phyloP scores from a whole-genome alignment of 2,329 filamentous ascomycete species.

The Trichoderma sp. region DNA sequence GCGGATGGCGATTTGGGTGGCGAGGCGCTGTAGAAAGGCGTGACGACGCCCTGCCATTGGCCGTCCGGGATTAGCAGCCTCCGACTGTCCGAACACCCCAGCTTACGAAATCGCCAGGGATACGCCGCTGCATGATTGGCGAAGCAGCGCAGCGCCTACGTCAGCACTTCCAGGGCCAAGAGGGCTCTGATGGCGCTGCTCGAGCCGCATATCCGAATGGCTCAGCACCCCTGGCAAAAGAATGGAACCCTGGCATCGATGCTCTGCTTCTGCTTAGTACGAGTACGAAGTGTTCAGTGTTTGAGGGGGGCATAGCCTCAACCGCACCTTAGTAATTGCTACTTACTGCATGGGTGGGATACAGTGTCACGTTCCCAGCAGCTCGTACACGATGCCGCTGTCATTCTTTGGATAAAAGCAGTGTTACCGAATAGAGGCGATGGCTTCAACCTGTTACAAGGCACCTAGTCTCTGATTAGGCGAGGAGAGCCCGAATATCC shows the following conservation, averaged over 20 bases:
- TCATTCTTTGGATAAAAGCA: too few relatives aligned
- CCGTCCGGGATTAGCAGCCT: neutral
- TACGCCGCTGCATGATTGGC: neutral
- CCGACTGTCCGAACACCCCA: neutral
- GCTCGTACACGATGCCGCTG: too few relatives aligned
- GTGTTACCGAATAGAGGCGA: too few relatives aligned
- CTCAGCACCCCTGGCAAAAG: neutral
- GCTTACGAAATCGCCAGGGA: conserved; percentile 1
- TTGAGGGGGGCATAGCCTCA: neutral
- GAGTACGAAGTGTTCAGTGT: neutral
- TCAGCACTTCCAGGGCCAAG: conserved; percentile 4
- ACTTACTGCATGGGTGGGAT: too few relatives aligned
- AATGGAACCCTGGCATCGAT: neutral
- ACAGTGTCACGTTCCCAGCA: neutral
- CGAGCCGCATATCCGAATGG: conserved; percentile 12
- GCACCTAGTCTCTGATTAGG: neutral
- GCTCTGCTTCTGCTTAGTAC: too few relatives aligned
- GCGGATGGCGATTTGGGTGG: neutral
- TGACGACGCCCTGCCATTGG: neutral
- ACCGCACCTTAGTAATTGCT: neutral
- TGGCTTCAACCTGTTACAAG: neutral
- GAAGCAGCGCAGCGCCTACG: neutral
- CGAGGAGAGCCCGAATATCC: neutral
- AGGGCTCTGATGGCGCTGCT: neutral
- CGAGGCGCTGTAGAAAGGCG: neutral